Evolutionary conservation across 371 early-diverging fungal genomes (phyloP), one percentile per base, ranked within the genome.

Genomic region (Umbelopsis sp.): DNA sequence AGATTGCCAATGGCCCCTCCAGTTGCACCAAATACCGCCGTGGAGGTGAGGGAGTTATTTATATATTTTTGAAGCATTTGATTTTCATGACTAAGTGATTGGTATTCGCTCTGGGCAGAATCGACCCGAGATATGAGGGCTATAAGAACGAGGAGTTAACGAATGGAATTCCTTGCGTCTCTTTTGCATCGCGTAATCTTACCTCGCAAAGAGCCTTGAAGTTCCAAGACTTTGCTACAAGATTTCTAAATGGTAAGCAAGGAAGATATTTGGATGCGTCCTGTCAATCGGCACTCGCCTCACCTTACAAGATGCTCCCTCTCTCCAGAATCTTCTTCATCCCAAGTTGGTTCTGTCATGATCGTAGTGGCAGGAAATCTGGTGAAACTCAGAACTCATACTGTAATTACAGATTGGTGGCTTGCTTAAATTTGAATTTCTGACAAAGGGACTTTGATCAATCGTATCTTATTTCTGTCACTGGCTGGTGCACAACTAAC

Each of bases 1-100:
- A 67, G n/a, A 38, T 52, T 52, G 16, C 52, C 67, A n/a, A 67
- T 32, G 9, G 77, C 83, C 35, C 83, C 83, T 65, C 79, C 77
- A 5, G 84, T 84, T 0, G 84, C 84, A n/a, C 84, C 84, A 80
- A 84, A 84, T 20, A 84, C 84, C 6, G 84, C 84, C 9, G 84
- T 84, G 4, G 84, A 84, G 16, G 84, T 84, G 44, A 84, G 74
- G 5, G 84, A 84, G 48, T 84, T 84, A 44, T 82, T 82, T 35
- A 84, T 84, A 41, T 84, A 84, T 45, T 84, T 84, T 65, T 84
- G 84, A 35, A 84, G 63, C 72, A 84, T 72, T 45, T 84, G 84
- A 44, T 84, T 84, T 45, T 84, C 84, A 37, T 79, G 79, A 51
- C 75, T 51, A 18, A 84, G 67, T n/a, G 84, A 84, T 37, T 81